Conservation (phyloP, 1,284 basidiomycete species). For the Waitea zeae region DNA sequence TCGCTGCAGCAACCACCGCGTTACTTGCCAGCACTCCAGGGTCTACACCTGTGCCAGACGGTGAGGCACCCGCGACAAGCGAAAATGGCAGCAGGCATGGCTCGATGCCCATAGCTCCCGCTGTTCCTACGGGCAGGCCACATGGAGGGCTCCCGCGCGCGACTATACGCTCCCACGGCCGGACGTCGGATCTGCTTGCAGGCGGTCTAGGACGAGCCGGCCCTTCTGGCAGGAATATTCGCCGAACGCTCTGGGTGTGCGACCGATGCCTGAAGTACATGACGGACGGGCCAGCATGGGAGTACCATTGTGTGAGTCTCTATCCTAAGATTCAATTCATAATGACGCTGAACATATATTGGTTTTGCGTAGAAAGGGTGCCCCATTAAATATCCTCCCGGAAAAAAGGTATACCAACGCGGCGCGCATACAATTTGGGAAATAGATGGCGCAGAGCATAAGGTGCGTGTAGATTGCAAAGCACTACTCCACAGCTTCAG, state of each 20-base stretch:
- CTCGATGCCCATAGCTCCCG: too few relatives aligned
- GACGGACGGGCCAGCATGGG: conserved; percentile 55
- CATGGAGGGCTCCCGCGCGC: conserved; percentile 30
- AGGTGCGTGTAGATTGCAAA: conserved; percentile 32
- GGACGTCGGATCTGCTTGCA: conserved; percentile 54
- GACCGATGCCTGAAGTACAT: conserved; percentile 97
- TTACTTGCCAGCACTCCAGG: too few relatives aligned
- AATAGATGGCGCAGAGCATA: conserved; percentile 77
- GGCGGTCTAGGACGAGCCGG: conserved; percentile 34
- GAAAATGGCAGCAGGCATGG: too few relatives aligned
- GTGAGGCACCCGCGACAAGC: too few relatives aligned
- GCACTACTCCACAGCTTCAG: too few relatives aligned
- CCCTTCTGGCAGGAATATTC: conserved; percentile 27
- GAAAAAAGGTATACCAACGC: conserved; percentile 78
- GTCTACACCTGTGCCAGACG: too few relatives aligned
- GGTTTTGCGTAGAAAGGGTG: conserved; percentile 52
- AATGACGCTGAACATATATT: background rate
- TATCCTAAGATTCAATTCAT: conserved; percentile 4
- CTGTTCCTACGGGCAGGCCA: too few relatives aligned
- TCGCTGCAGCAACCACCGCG: conserved; percentile 4
- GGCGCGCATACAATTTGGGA: conserved; percentile 91
- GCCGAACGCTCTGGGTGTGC: conserved; percentile 62
- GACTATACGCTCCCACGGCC: conserved; percentile 36
- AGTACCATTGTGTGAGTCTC: conserved; percentile 50
- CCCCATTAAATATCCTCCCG: conserved; percentile 63